phyloP scores from a whole-genome alignment of 345 rosid species.

The Populus pruinosa region DNA sequence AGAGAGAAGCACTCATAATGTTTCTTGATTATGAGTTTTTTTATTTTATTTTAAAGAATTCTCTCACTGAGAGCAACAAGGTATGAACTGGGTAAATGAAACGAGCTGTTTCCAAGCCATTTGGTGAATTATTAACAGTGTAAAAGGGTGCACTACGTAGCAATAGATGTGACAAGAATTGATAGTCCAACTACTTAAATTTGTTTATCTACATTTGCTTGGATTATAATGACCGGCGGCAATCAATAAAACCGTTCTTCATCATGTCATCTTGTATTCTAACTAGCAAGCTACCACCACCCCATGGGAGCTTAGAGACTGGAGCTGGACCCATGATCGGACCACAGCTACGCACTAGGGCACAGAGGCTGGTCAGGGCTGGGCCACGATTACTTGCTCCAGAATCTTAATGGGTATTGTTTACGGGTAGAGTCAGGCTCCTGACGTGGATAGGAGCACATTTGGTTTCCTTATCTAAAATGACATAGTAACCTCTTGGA shows the following conservation, averaged over 20 bases:
- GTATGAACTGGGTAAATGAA: neutral
- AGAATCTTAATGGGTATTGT: slow-evolving; percentile 13
- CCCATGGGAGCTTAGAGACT: neutral
- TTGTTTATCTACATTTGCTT: neutral
- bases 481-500: slow-evolving; percentile 20
- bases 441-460: neutral
- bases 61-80: neutral
- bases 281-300: neutral
- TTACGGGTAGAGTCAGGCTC: slow-evolving; percentile 3
- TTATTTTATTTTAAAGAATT: neutral
- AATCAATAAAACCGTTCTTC: neutral
- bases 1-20: neutral
- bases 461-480: neutral
- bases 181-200: neutral
- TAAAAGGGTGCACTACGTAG: neutral
- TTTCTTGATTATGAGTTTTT: neutral
- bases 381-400: slow-evolving; percentile 20
- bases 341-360: neutral
- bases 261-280: neutral
- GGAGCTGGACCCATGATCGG: neutral
- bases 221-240: neutral
- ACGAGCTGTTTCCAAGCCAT: neutral
- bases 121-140: neutral
- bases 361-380: neutral
- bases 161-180: neutral